Conservation (phyloP, 306 rosid species). For the Quercus dentata region DNA sequence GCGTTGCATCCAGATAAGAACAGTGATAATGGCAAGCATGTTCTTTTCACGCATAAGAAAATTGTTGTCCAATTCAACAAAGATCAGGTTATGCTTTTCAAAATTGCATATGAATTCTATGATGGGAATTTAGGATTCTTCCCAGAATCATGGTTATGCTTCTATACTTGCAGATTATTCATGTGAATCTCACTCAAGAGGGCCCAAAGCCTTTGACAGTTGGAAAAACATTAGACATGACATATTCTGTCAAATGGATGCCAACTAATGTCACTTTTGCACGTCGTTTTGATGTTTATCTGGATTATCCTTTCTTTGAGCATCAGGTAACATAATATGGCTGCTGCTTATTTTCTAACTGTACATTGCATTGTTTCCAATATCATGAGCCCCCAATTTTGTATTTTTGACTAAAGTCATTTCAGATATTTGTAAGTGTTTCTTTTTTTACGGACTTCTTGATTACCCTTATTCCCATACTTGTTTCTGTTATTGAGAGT, state of each 20-base stretch:
- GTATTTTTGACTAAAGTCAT: conserved; percentile 10
- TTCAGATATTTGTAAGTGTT: not conserved
- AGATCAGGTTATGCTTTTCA: conserved; percentile 70
- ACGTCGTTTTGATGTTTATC: conserved; percentile 89
- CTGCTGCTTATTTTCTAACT: not conserved
- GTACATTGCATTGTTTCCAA: not conserved
- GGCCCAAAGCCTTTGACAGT: conserved; percentile 70
- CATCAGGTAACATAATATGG: conserved; percentile 66
- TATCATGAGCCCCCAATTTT: not conserved
- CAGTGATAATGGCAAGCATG: conserved; percentile 76
- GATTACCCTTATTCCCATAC: conserved; percentile 8
- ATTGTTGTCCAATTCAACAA: conserved; percentile 72
- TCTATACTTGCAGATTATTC: conserved; percentile 69
- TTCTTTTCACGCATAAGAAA: conserved; percentile 80
- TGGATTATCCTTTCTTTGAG: conserved; percentile 98
- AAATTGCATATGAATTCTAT: conserved; percentile 15
- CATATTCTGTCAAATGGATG: conserved; percentile 87
- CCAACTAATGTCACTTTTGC: conserved; percentile 75
- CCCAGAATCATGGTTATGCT: conserved; percentile 15
- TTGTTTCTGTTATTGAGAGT: conserved; percentile 13
- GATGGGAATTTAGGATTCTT: conserved; percentile 19
- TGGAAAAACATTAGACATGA: conserved; percentile 66
- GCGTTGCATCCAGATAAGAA: conserved; percentile 78
- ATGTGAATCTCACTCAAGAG: conserved; percentile 86
- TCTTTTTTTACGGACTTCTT: not conserved